phyloP scores from a whole-genome alignment of 805 yeast genomes.

The Wickerhamiella siamensis region DNA sequence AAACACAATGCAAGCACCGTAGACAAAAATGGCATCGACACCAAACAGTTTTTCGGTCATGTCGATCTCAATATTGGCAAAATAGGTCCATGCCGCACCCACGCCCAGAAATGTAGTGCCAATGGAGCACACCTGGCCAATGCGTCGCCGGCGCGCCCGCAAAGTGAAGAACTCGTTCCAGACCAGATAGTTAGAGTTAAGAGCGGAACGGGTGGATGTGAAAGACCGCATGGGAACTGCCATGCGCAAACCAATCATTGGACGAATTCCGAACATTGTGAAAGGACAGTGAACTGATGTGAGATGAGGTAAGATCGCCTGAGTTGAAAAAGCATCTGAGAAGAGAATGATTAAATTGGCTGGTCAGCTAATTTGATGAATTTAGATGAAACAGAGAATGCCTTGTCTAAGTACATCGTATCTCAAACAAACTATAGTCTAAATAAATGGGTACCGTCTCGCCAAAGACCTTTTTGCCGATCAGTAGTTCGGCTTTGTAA shows the following conservation, averaged over 20 bases:
- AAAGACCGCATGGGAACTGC: not conserved
- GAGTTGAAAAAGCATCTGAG: too few species aligned
- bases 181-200: slow-evolving; percentile 12
- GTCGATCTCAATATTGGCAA: slow-evolving; percentile 74
- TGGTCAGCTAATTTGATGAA: too few species aligned
- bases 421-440: too few species aligned
- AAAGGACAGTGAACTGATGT: not conserved
- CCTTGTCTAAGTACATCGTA: too few species aligned
- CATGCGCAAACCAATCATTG: not conserved
- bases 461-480: too few species aligned
- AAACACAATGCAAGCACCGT: slow-evolving; percentile 56
- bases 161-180: slow-evolving; percentile 75
- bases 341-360: too few species aligned
- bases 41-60: slow-evolving; percentile 78
- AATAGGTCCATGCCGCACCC: slow-evolving; percentile 52
- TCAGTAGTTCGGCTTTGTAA: not conserved
- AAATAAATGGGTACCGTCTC: too few species aligned
- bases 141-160: slow-evolving; percentile 58
- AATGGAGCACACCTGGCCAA: slow-evolving; percentile 54
- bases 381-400: too few species aligned
- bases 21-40: slow-evolving; percentile 72
- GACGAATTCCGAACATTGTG: not conserved
- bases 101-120: slow-evolving; percentile 56
- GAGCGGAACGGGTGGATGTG: not conserved
- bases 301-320: too few species aligned